Evolutionary conservation across 352 stramenopile genomes (phyloP).

Genomic region (Pilasporangium apinafurcum): DNA sequence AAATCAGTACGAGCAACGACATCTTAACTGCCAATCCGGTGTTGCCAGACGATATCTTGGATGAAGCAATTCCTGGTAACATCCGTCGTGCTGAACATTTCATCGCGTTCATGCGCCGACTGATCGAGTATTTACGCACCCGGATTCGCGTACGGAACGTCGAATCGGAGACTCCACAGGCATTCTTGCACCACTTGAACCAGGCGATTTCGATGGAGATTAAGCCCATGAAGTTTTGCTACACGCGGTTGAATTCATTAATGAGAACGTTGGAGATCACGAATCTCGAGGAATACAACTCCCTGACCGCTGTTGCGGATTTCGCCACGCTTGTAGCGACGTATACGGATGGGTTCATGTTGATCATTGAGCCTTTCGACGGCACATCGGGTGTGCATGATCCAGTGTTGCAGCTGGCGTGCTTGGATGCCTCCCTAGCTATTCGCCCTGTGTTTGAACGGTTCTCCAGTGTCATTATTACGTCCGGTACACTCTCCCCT

Average conservation of each 20-base stretch:
- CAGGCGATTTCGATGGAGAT: conserved; percentile 93
- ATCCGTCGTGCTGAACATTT: conserved; percentile 98
- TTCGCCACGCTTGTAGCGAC: conserved; percentile 97
- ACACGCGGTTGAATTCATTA: conserved; percentile 95
- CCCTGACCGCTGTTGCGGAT: conserved; percentile 94
- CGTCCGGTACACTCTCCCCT: conserved; percentile 94
- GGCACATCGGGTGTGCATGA: conserved; percentile 70
- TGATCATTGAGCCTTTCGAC: conserved; percentile 96
- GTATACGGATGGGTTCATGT: conserved; percentile 97
- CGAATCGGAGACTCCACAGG: conserved; percentile 94
- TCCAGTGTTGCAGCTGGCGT: conserved; percentile 91
- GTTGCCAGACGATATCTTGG: conserved; percentile 91
- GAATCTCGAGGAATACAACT: conserved; percentile 96
- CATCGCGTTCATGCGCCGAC: conserved; percentile 95
- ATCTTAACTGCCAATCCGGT: conserved; percentile 77
- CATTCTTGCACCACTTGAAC: conserved; percentile 94
- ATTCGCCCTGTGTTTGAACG: conserved; percentile 98
- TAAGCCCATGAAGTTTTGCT: conserved; percentile 97
- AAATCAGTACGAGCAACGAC: conserved; percentile 50
- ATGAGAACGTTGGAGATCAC: conserved; percentile 95
- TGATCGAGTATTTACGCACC: conserved; percentile 92
- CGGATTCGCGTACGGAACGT: conserved; percentile 86
- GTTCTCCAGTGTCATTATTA: conserved; percentile 87
- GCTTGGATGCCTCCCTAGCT: conserved; percentile 95
- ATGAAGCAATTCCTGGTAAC: conserved; percentile 96